Evolutionary conservation across 2,329 filamentous ascomycete species (phyloP), one percentile per base, ranked within the genome.

Genomic region (Pseudocercospora cruenta): DNA sequence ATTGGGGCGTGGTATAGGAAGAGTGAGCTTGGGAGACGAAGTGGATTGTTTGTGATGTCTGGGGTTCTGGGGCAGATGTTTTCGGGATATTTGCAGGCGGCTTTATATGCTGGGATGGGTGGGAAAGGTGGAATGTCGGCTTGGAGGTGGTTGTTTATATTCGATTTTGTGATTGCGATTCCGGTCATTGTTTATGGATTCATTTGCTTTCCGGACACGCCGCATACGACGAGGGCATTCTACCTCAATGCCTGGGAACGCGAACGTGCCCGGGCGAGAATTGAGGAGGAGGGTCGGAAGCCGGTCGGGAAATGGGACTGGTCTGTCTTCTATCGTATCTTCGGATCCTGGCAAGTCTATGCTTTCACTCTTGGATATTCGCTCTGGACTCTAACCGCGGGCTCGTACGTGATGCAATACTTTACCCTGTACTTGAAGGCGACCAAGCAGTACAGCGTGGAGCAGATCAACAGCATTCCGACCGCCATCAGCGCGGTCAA

Each of bases 351-450:
- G 62, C 62, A 64, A 54, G 51, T 58, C 36, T 64, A 64, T 21
- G 47, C 47, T 22, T 62, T 62, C 33, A 47, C 45, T 33, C 28
- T 62, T 12, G 60, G 39, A 21, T 62, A 62, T 28, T 36, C 24
- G 16, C 14, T 58, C 16, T 58, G 54, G 54, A 58, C 54, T 33
- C 9, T 58, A 16, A 58, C 55, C 4, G 54, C 54, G 24, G 54
- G 54, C 31, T 58, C 55, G 16, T 58, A 58, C 21, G 54, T 58
- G 10, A 58, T 58, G 54, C 55, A 58, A 26, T 63, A 66, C 55
- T 66, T 63, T 45, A 63, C 57, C n/a, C 49, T 66, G 9, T 63
- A 66, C 31, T 45, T 65, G 21, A 65, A 65, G 33, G 57, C 58
- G 19, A 65, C 63, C 7, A 60, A 55, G 16, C 19, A 39, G 33